Conservation (phyloP, 345 rosid species). For the Hypericum perforatum region DNA sequence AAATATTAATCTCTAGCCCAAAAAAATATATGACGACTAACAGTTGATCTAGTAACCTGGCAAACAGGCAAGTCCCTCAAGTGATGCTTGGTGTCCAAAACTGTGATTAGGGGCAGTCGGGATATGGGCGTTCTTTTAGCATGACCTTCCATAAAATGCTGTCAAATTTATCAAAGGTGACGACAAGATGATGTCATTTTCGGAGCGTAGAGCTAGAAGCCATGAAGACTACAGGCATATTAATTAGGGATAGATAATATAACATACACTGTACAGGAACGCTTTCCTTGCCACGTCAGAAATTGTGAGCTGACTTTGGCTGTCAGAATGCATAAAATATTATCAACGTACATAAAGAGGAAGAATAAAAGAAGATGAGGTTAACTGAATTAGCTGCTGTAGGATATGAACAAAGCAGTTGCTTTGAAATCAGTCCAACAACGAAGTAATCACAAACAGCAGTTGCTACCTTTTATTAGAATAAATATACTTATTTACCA, state of each 20-base stretch:
- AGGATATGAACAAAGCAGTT: no score
- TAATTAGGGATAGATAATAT: neutral
- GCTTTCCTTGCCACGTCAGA: conserved; percentile 97
- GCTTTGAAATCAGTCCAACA: no score
- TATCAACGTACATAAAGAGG: no score
- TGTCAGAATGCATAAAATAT: conserved; percentile 28
- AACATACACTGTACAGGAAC: conserved; percentile 86
- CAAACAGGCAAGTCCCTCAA: conserved; percentile 84
- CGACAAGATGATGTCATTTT: conserved; percentile 7
- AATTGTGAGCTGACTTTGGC: conserved; percentile 74
- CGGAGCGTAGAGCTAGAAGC: neutral
- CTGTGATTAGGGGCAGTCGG: conserved; percentile 72
- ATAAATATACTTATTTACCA: no score
- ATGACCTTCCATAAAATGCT: conserved; percentile 99
- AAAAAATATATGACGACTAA: conserved; percentile 12
- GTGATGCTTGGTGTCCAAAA: conserved; percentile 56
- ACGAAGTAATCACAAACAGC: no score
- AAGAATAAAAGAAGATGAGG: no score
- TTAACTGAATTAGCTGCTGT: no score
- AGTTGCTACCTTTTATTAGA: no score
- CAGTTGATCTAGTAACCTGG: conserved; percentile 40
- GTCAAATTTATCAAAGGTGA: conserved; percentile 17
- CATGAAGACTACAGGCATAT: no score
- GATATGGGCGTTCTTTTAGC: conserved; percentile 89
- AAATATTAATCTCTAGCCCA: conserved; percentile 21